These are phyloP conservation scores for Sporisorium scitamineum DNA, from an alignment of 1,284 basidiomycete genomes.

Conservation along the genomic window DNA sequence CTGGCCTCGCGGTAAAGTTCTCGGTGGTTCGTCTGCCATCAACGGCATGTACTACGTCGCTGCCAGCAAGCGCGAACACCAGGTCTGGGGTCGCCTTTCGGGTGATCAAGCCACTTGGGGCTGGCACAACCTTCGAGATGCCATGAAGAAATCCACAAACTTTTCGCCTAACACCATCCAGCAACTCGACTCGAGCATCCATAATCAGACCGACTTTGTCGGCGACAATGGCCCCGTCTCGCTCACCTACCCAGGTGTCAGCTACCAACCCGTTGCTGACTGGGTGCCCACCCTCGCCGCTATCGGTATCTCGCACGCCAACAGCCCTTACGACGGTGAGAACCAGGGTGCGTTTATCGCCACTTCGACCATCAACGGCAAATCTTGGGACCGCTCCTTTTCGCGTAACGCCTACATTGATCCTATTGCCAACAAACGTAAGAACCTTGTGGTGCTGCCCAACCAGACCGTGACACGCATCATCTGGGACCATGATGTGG, in stretches of 20 bases:
- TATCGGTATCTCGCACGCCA: slow-evolving; percentile 23
- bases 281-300: slow-evolving; percentile 49
- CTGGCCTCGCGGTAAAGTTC: slow-evolving; percentile 70
- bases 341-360: slow-evolving; percentile 59
- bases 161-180: slow-evolving; percentile 34
- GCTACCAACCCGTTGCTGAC: slow-evolving; percentile 50
- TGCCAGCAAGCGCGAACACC: slow-evolving; percentile 62
- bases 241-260: slow-evolving; percentile 53
- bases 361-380: slow-evolving; percentile 52
- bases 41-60: slow-evolving; percentile 69
- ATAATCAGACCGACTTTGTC: slow-evolving; percentile 39
- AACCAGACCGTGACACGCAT: slow-evolving; percentile 57
- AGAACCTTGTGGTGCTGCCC: slow-evolving; percentile 62
- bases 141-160: slow-evolving; percentile 57
- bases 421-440: slow-evolving; percentile 43
- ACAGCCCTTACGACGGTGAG: slow-evolving; percentile 53
- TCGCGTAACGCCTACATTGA: slow-evolving; percentile 60
- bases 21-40: slow-evolving; percentile 72
- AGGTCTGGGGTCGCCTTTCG: slow-evolving; percentile 53
- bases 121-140: slow-evolving; percentile 49
- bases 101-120: slow-evolving; percentile 46
- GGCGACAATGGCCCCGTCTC: slow-evolving; percentile 53
- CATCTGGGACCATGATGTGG: slow-evolving; percentile 36
- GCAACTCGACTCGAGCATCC: slow-evolving; percentile 35
- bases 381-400: slow-evolving; percentile 54